phyloP scores from a whole-genome alignment of 495 filamentous ascomycete genomes.

The Neurospora hispaniola region DNA sequence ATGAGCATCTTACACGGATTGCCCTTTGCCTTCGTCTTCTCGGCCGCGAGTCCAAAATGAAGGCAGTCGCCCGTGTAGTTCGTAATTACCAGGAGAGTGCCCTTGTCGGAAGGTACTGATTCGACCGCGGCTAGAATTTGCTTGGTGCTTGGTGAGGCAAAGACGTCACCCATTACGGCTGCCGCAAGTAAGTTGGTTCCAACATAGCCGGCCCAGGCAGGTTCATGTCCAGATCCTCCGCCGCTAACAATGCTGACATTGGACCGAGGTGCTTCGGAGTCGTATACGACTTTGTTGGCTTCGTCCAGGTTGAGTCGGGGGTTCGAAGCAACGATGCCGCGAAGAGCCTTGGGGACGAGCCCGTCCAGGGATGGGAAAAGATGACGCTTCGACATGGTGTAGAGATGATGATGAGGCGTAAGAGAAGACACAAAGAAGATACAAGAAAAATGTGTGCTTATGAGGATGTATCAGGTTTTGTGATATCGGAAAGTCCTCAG shows the following conservation, averaged over 20 bases:
- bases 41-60: conserved; percentile 52
- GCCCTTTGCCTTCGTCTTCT: conserved; percentile 48
- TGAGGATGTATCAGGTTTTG: background rate
- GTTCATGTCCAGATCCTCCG: conserved; percentile 53
- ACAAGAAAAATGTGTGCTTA: background rate
- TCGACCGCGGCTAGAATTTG: conserved; percentile 50
- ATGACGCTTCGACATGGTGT: conserved; percentile 35
- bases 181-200: conserved; percentile 50
- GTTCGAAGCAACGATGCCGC: conserved; percentile 46
- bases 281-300: conserved; percentile 46
- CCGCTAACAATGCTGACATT: conserved; percentile 50
- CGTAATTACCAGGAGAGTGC: conserved; percentile 51
- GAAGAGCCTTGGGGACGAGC: conserved; percentile 45
- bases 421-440: background rate
- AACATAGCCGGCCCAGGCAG: conserved; percentile 54
- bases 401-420: background rate
- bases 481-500: background rate
- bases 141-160: conserved; percentile 50
- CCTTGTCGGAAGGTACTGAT: conserved; percentile 44
- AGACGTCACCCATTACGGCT: conserved; percentile 50
- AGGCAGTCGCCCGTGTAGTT: conserved; percentile 59
- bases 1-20: conserved; percentile 45
- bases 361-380: conserved; percentile 36
- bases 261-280: conserved; percentile 37
- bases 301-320: conserved; percentile 45